Base-by-base conservation (phyloP, 1,284 basidiomycete genomes). In the Moesziomyces aphidis region DNA sequence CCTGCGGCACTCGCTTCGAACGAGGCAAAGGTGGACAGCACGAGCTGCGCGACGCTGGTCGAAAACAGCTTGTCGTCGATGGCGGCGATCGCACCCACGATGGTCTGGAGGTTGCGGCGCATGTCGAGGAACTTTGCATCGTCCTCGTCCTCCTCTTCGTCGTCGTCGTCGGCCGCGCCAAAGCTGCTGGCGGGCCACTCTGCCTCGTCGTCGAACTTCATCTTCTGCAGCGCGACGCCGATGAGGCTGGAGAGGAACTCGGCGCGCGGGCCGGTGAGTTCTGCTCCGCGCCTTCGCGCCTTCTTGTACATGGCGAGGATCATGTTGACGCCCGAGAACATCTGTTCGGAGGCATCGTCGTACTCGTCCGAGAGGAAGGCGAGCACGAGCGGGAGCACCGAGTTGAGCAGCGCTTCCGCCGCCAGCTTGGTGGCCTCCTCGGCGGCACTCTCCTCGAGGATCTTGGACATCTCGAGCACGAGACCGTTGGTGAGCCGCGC, bases 341-440 rank as follows among this genome's bases (percentile, higher is more conserved):
- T 76, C 54, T 78, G 76, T 49, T 84, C 83, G 2, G 81, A 73
- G 8, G 77, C 65, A 53, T 81, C 79, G 51, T 83, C 83, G 64
- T 92, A 94, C 64, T 90, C 87, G 83, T 99, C 96, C 19, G 91
- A 91, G 84, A 99, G 88, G 87, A 98, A 97, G 24, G 90, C 91
- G 19, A 99, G 88, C 85, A 95, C 89, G 22, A 95, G 88, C 1
- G 94, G 93, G 26, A 97, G 88, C 46, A 91, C 87, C 73, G 91
- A 89, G 49, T 89, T 88, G 54, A 95, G 88, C 78, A 93, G 86
- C 21, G 86, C 86, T 15, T 89, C 89, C 3, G 94, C 93, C 80
- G 93, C 91, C 23, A 88, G 83, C 17, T 90, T 89, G 45, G 93
- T 86, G 15, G 89, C 89, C 55, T 90, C 88, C 56, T 88, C 87